Evolutionary conservation across 345 rosid genomes (phyloP).

Genomic region (Arabis alpina): DNA sequence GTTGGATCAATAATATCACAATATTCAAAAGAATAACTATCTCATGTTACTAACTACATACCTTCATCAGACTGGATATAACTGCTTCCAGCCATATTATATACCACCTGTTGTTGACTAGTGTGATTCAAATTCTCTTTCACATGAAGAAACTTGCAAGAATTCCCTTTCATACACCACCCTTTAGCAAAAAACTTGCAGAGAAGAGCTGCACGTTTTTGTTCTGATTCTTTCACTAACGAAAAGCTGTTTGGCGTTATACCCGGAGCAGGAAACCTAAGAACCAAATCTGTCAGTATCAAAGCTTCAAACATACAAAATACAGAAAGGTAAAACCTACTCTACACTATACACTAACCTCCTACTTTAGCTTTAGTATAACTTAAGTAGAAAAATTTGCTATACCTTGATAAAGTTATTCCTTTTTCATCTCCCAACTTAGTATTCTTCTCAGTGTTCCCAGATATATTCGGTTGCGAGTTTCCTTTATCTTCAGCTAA

Average conservation of each 20-base stretch:
- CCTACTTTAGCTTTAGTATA: conserved; percentile 28
- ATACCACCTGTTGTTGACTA: conserved; percentile 41
- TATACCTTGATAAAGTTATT: conserved; percentile 58
- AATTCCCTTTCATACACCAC: conserved; percentile 79
- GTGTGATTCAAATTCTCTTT: conserved; percentile 43
- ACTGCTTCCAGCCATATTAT: conserved; percentile 44
- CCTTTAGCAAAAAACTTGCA: conserved; percentile 82
- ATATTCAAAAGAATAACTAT: conserved; percentile 30
- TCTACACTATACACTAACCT: conserved; percentile 16
- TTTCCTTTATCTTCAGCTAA: conserved; percentile 31
- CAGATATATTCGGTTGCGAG: conserved; percentile 27
- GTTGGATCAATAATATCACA: conserved; percentile 28
- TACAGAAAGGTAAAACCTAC: conserved; percentile 28
- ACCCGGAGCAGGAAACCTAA: conserved; percentile 54
- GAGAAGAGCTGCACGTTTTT: conserved; percentile 58
- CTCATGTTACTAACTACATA: conserved; percentile 37
- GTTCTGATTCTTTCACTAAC: conserved; percentile 44
- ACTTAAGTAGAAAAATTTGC: conserved; percentile 18
- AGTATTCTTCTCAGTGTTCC: conserved; percentile 12
- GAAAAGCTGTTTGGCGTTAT: conserved; percentile 47
- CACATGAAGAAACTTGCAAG: conserved; percentile 79
- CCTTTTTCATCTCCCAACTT: conserved; percentile 9
- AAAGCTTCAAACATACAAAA: conserved; percentile 28
- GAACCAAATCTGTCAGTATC: conserved; percentile 49
- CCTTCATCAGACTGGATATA: conserved; percentile 56